Evolutionary conservation across 2,329 filamentous ascomycete genomes (phyloP).

Genomic region (Leptographium lundbergii): DNA sequence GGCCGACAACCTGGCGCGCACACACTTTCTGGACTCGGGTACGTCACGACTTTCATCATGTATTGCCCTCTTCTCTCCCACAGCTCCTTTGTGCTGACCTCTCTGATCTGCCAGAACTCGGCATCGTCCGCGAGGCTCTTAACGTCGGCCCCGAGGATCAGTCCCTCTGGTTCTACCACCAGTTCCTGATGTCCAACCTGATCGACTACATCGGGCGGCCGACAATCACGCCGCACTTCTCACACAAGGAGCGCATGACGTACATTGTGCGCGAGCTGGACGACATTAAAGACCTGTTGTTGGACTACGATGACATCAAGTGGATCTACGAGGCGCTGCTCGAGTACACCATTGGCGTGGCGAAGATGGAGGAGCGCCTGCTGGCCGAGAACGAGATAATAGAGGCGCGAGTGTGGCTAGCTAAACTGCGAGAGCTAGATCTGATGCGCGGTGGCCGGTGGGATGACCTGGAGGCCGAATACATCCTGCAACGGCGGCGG

Average conservation of each 20-base stretch:
- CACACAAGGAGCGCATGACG: constrained; percentile 43
- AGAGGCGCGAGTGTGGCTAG: constrained; percentile 46
- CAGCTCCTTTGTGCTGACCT: background rate
- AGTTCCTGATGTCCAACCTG: constrained; percentile 66
- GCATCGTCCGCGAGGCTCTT: constrained; percentile 61
- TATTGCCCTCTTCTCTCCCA: background rate
- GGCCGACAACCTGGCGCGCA: constrained; percentile 50
- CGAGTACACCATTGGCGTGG: constrained; percentile 54
- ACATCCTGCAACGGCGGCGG: constrained; percentile 8
- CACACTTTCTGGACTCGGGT: constrained; percentile 61
- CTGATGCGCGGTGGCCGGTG: constrained; percentile 63
- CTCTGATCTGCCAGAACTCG: constrained; percentile 44
- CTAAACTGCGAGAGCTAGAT: constrained; percentile 56
- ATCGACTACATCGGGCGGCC: constrained; percentile 33
- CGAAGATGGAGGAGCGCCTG: constrained; percentile 33
- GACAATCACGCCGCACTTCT: constrained; percentile 53
- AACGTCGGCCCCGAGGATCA: constrained; percentile 90
- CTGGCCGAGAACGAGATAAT: constrained; percentile 26
- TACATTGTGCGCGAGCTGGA: constrained; percentile 62
- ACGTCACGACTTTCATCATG: constrained; percentile 8
- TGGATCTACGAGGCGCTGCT: constrained; percentile 85
- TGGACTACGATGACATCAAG: constrained; percentile 51
- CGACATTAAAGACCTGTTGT: constrained; percentile 54
- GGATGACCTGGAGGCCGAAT: constrained; percentile 48
- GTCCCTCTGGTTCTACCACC: constrained; percentile 94